Conservation (phyloP, 2,329 filamentous ascomycete species). For the Paraphoma chrysanthemicola region DNA sequence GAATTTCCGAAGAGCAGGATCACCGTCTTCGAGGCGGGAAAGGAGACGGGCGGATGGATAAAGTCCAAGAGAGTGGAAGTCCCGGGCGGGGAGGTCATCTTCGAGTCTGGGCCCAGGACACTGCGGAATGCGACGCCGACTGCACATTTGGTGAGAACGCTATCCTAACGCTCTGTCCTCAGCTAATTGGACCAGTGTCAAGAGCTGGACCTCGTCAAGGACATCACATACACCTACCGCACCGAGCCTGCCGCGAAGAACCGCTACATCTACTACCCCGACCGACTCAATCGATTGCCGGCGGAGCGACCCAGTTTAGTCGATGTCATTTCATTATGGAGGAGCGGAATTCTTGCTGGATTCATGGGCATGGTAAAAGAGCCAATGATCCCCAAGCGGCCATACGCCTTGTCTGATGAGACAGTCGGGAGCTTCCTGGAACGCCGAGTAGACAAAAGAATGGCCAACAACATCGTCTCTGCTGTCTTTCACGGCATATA, state of each 20-base stretch:
- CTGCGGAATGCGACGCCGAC: conserved; percentile 74
- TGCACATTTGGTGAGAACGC: conserved; percentile 69
- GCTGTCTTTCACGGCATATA: conserved; percentile 87
- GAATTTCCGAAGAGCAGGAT: conserved; percentile 73
- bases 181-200: conserved; percentile 56
- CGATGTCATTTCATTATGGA: conserved; percentile 47
- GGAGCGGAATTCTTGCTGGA: conserved; percentile 64
- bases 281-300: conserved; percentile 69
- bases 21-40: conserved; percentile 78
- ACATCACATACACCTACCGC: conserved; percentile 63
- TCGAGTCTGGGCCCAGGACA: conserved; percentile 85
- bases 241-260: conserved; percentile 62
- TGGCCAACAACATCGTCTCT: conserved; percentile 77
- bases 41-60: conserved; percentile 84
- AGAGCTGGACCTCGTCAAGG: conserved; percentile 62
- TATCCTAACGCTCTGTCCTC: background rate
- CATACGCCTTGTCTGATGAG: conserved; percentile 63
- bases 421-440: conserved; percentile 73
- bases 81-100: conserved; percentile 69
- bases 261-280: conserved; percentile 88
- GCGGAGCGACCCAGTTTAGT: conserved; percentile 29
- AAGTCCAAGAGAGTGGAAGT: conserved; percentile 69
- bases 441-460: conserved; percentile 59
- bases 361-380: conserved; percentile 49
- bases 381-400: conserved; percentile 39